Evolutionary conservation across 1,284 basidiomycete genomes (phyloP).

Genomic region (Cutaneotrichosporon sp.): DNA sequence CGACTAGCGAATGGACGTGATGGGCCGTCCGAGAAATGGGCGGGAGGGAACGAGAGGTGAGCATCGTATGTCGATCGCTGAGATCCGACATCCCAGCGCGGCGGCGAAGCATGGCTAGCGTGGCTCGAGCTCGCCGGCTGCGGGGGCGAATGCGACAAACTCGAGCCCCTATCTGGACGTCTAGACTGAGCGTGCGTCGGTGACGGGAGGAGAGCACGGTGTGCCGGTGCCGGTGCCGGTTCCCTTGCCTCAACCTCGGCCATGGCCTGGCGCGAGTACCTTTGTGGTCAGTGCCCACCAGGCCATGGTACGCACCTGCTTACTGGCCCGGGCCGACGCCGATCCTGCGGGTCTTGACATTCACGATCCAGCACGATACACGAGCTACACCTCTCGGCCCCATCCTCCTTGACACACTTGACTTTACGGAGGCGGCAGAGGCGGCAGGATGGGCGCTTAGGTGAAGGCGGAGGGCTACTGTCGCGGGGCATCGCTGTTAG

Average conservation of each 20-base stretch:
- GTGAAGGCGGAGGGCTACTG: background rate
- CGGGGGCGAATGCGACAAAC: background rate
- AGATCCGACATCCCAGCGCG: background rate
- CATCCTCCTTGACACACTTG: background rate
- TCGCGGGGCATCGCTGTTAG: background rate
- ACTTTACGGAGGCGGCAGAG: conserved; percentile 5
- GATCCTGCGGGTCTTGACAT: background rate
- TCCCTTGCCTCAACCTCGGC: background rate
- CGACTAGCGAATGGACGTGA: background rate
- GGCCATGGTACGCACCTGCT: background rate
- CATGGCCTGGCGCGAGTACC: conserved; percentile 2
- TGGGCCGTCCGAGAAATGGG: background rate
- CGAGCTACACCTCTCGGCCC: background rate
- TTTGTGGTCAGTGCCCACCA: background rate
- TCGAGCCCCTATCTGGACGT: background rate
- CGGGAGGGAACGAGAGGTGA: background rate
- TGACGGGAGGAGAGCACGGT: background rate
- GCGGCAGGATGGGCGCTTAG: background rate
- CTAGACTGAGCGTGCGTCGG: background rate
- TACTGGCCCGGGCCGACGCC: background rate
- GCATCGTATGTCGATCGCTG: background rate
- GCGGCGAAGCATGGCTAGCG: background rate
- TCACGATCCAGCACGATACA: background rate
- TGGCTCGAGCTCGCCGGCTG: background rate
- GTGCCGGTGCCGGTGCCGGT: background rate